Conservation (phyloP, 2,329 filamentous ascomycete species). For the Emergomyces africanus region DNA sequence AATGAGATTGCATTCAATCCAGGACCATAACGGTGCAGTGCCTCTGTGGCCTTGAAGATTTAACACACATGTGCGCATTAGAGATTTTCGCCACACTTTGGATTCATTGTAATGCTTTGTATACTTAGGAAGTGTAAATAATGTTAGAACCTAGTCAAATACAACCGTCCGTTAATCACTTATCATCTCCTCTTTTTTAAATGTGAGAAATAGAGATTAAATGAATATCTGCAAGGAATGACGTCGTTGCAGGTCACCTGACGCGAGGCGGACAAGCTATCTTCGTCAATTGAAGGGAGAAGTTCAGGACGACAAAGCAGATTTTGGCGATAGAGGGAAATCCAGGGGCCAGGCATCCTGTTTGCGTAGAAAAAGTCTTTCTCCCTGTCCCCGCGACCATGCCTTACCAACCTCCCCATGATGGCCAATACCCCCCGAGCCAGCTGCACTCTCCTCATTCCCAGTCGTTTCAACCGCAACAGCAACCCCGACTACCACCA, state of each 20-base stretch:
- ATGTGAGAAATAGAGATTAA: not conserved
- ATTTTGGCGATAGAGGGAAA: not conserved
- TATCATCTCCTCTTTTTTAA: too few species aligned
- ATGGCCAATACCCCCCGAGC: conserved; percentile 25
- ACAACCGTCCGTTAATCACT: too few species aligned
- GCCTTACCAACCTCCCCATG: conserved; percentile 30
- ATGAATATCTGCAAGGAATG: not conserved
- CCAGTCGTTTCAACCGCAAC: conserved; percentile 20
- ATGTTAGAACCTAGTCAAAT: too few species aligned
- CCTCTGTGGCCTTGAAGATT: too few species aligned
- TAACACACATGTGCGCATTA: too few species aligned
- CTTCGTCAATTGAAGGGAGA: not conserved
- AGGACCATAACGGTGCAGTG: too few species aligned
- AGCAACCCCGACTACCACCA: conserved; percentile 17
- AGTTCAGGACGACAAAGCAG: not conserved
- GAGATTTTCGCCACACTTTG: too few species aligned
- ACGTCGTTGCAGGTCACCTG: not conserved
- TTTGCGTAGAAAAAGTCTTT: not conserved
- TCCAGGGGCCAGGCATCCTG: not conserved
- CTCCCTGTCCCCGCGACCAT: conserved; percentile 10
- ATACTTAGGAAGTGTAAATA: too few species aligned
- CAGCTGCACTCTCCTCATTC: not conserved
- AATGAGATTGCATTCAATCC: too few species aligned
- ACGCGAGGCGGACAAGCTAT: not conserved
- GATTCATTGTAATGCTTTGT: too few species aligned